A percentile compares a stretch with the other conserved stretches of the same genome.
Evolutionary conservation across 1,284 basidiomycete species (phyloP).

Genomic region (Lentinus polychrous): DNA sequence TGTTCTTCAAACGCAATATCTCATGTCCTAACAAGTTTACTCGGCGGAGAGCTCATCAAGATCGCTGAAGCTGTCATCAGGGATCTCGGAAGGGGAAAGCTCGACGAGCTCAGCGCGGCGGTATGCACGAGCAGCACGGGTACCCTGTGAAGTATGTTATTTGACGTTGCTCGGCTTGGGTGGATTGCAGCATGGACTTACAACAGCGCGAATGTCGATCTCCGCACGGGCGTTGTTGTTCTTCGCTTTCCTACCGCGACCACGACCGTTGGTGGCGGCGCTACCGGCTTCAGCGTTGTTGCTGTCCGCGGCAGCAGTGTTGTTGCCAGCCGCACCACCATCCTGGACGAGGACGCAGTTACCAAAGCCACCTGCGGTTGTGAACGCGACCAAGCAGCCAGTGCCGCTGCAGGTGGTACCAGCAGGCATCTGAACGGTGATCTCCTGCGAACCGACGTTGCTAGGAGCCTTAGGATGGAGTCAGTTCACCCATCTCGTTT

Average conservation of each 20-base stretch:
- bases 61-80: background rate
- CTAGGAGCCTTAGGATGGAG: slow-evolving; percentile 20
- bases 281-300: background rate
- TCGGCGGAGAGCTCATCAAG: background rate
- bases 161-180: background rate
- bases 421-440: slow-evolving; percentile 37
- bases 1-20: background rate
- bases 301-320: background rate
- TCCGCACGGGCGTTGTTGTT: background rate
- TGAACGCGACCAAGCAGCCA: slow-evolving; percentile 42
- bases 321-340: slow-evolving; percentile 4
- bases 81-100: background rate
- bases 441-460: slow-evolving; percentile 28
- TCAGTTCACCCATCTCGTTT: too few species aligned
- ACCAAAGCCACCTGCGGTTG: slow-evolving; percentile 39
- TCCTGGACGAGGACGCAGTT: slow-evolving; percentile 41
- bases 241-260: background rate
- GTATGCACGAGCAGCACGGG: slow-evolving; percentile 15
- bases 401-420: slow-evolving; percentile 45
- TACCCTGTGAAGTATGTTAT: slow-evolving; percentile 7
- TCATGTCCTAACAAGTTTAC: background rate
- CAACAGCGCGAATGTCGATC: slow-evolving; percentile 9
- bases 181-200: background rate
- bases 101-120: slow-evolving; percentile 12
- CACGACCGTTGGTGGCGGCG: background rate